These are phyloP conservation scores for Saururus chinensis DNA, from an alignment of 164 flowering plant genomes.

Conservation along the genomic window DNA sequence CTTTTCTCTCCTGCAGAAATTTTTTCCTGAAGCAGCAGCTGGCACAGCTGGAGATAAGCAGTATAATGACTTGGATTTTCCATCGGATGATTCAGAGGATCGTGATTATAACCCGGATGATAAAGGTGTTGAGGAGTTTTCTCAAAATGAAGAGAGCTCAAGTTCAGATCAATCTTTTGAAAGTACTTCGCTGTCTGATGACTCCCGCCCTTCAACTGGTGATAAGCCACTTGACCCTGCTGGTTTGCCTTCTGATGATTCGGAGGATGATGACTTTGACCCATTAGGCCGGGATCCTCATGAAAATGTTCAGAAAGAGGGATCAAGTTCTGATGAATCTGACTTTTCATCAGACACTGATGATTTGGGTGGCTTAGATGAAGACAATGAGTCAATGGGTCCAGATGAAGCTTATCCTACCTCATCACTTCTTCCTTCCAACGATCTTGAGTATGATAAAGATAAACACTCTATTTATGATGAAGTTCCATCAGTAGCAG, in stretches of 20 bases:
- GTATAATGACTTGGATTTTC: slow-evolving; percentile 33
- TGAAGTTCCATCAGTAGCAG: slow-evolving; percentile 31
- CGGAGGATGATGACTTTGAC: slow-evolving; percentile 60
- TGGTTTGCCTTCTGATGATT: slow-evolving; percentile 10
- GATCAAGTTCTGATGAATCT: slow-evolving; percentile 62
- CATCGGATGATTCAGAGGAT: slow-evolving; percentile 93
- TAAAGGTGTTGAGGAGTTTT: slow-evolving; percentile 21
- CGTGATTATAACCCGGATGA: slow-evolving; percentile 72
- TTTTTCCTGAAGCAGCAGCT: slow-evolving; percentile 80
- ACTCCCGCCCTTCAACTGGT: slow-evolving; percentile 17
- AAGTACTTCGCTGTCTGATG: slow-evolving; percentile 46
- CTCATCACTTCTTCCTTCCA: neutral
- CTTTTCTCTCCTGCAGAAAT: slow-evolving; percentile 39
- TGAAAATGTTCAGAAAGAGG: slow-evolving; percentile 28
- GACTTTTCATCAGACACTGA: slow-evolving; percentile 56
- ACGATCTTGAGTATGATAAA: slow-evolving; percentile 8
- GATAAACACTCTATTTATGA: slow-evolving; percentile 22
- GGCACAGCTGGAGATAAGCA: slow-evolving; percentile 31
- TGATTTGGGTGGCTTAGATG: slow-evolving; percentile 23
- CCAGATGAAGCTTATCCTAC: slow-evolving; percentile 3
- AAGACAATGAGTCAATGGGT: slow-evolving; percentile 8
- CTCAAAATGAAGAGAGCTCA: slow-evolving; percentile 42
- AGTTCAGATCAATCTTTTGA: slow-evolving; percentile 24
- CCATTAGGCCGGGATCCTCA: slow-evolving; percentile 45
- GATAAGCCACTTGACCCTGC: slow-evolving; percentile 9